These are phyloP conservation scores for Hypoxylon sp. DNA, from an alignment of 2,329 filamentous ascomycete genomes.

Conservation along the genomic window DNA sequence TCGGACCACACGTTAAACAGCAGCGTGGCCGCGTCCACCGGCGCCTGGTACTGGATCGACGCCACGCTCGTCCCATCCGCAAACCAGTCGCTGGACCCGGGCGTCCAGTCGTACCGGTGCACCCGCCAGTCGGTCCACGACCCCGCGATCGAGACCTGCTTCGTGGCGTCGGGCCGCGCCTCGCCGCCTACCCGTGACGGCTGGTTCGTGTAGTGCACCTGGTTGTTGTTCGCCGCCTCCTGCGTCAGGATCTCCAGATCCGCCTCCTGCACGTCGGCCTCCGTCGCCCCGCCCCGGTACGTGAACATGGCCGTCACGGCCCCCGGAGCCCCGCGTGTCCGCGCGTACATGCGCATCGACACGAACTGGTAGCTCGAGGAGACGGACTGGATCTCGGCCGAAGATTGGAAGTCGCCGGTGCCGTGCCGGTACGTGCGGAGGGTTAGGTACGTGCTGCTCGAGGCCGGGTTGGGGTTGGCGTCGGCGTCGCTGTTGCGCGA, in stretches of 20 bases:
- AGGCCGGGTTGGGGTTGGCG: conserved; percentile 48
- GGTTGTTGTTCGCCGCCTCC: conserved; percentile 58
- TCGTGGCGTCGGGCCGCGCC: conserved; percentile 30
- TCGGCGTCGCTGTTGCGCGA: conserved; percentile 56
- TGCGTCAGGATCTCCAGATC: conserved; percentile 68
- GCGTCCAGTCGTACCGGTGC: conserved; percentile 73
- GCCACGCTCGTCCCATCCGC: conserved; percentile 66
- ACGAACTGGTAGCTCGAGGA: conserved; percentile 56
- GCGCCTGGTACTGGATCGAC: conserved; percentile 68
- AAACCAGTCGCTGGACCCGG: conserved; percentile 68
- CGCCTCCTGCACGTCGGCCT: conserved; percentile 63
- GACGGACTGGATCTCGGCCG: conserved; percentile 63
- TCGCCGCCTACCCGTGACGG: conserved; percentile 57
- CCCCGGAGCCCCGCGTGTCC: conserved; percentile 62
- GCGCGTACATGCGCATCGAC: conserved; percentile 65
- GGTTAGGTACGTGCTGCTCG: conserved; percentile 62
- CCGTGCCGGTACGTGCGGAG: conserved; percentile 62
- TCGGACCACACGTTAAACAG: conserved; percentile 74
- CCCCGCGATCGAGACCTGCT: conserved; percentile 25
- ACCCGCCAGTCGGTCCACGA: conserved; percentile 70
- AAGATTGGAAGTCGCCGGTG: conserved; percentile 60
- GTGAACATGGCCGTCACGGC: conserved; percentile 69
- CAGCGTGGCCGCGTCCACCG: conserved; percentile 65
- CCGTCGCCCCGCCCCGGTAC: conserved; percentile 57
- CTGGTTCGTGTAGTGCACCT: conserved; percentile 74